Evolutionary conservation across 345 rosid genomes (phyloP), one percentile per base, ranked within the genome.

Genomic region (Pelargonium nanum): DNA sequence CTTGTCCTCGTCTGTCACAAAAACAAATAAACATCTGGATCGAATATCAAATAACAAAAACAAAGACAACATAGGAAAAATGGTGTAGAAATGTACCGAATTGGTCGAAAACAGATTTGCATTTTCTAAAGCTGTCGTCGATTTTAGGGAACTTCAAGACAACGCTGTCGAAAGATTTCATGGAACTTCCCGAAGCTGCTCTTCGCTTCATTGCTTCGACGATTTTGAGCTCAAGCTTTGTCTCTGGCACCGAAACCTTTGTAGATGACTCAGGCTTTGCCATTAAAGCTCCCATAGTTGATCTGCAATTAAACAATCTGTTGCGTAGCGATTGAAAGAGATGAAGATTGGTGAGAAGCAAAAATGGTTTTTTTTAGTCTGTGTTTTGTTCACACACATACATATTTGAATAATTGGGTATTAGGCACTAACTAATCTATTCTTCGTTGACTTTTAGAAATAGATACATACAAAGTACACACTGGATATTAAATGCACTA

Each of bases 121-220:
- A 86, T 54, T 85, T 89, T 68, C 87, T 84, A 34, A 89, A 80
- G 72, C 83, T 80, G 26, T 78, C 77, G 24, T 92, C 98, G 12
- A 92, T 89, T 75, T 87, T 89, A 2, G 98, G 96, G 70, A 92
- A 92, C 67, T 92, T 92, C 70, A 92, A 78, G 73, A 92, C 80
- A 48, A 89, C 75, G 76, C 83, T 75, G 79, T 84, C 85, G 80
- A 92, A 89, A 2, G 96, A 92, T 75, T 81, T 86, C 75, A 85
- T 64, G n/a, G 78, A 58, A 56, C 83, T 82, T 64, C 93, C 98
- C 73, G 51, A 57, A 40, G 83, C 68, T 62, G 84, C 86, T 66
- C 91, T 80, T 51, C 82, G 78, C 67, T 76, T 81, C 81, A 89
- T 72, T 53, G 95, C 91, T 81, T 89, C 95, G 32, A 72, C 82